Evolutionary conservation across 305 asterid genomes (phyloP), one percentile per base, ranked within the genome.

Genomic region (Nicotiana rustica): DNA sequence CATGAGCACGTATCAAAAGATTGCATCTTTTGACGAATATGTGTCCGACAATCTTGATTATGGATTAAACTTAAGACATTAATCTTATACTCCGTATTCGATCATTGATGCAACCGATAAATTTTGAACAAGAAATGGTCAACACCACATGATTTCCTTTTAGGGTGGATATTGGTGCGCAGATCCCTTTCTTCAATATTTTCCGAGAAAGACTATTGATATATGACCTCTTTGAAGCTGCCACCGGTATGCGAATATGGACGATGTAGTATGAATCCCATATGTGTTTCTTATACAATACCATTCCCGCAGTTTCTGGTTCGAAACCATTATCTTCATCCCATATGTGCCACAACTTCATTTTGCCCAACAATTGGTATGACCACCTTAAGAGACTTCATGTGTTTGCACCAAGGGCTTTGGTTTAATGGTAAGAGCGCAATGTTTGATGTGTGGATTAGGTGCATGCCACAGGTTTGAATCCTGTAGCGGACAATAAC

Each of bases 351-450:
- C 18, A 68, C 76, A 68, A 68, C 76, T 67, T 68, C 55, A 36
- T 68, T 68, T 68, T 17, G 15, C 76, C 55, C 10, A 67, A 67
- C 29, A 6, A 67, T 15, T 67, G 49, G 73, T 67, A 67, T 67
- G 25, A 67, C 25, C 52, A 67, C 52, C 75, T 35, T 47, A 7
- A 67, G 75, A 17, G 44, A 33, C 75, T 33, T 33, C 25, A 10
- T 67, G 75, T 67, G 47, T 35, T 35, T 67, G 75, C 75, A 13
- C 5, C 15, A 5, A 67, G 25, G 52, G 75, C 0, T 35, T 67
- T 33, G 25, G 52, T 35, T 10, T 41, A 67, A 7, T 35, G 75
- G 52, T 67, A 33, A 15, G 52, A 67, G 25, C 52, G 4, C 52
- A 15, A 67, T 8, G 19, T 12, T 9, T 18, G 25, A 67, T 67